Conservation (phyloP, 345 rosid species). For the Eucalyptus camaldulensis region DNA sequence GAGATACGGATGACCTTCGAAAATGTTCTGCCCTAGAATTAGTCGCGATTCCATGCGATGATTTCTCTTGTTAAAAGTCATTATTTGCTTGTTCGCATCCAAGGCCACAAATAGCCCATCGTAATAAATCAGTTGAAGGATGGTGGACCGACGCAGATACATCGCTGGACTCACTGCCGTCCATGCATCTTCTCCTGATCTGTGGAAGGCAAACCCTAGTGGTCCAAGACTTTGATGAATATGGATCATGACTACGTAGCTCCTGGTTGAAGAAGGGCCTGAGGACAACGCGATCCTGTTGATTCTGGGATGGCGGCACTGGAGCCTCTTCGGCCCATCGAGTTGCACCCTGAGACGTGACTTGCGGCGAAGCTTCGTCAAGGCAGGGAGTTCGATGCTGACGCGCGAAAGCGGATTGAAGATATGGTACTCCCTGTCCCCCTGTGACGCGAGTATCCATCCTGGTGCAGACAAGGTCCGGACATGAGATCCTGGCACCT, state of each 20-base stretch:
- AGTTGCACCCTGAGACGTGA: background rate
- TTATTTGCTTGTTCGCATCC: background rate
- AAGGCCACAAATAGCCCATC: background rate
- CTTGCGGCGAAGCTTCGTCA: background rate
- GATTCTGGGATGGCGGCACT: background rate
- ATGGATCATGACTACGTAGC: background rate
- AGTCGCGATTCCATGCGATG: background rate
- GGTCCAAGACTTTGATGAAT: background rate
- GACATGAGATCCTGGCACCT: background rate
- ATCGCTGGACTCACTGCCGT: background rate
- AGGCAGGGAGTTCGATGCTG: background rate
- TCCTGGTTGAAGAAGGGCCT: background rate
- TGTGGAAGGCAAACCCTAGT: background rate
- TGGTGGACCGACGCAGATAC: background rate
- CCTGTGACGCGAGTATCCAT: background rate
- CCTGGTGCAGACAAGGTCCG: background rate
- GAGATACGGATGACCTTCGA: background rate
- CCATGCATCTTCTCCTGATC: background rate
- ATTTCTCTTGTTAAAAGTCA: background rate
- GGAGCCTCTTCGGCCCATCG: background rate
- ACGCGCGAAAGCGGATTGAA: background rate
- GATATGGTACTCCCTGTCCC: background rate
- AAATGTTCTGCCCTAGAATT: background rate
- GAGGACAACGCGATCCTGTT: background rate
- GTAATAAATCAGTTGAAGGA: background rate